phyloP scores from a whole-genome alignment of 306 rosid species.

The Ceratonia siliqua region DNA sequence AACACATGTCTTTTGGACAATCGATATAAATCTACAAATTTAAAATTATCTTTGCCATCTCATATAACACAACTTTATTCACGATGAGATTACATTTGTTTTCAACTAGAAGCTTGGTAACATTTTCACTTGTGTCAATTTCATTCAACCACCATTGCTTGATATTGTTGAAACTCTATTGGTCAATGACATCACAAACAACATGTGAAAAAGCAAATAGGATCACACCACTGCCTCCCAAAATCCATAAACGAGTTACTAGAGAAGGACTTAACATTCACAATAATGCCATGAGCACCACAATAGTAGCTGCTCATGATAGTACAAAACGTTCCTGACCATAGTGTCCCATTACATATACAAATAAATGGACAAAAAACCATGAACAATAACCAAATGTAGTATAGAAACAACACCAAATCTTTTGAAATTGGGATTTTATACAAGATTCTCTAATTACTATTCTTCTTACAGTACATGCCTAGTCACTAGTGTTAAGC shows the following conservation, averaged over 20 bases:
- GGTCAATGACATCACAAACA: constrained; percentile 83
- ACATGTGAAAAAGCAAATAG: constrained; percentile 42
- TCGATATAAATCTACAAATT: background rate
- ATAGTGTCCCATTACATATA: constrained; percentile 92
- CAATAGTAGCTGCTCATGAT: constrained; percentile 99
- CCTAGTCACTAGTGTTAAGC: background rate
- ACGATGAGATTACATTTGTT: constrained; percentile 68
- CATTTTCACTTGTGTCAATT: constrained; percentile 81
- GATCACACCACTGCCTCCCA: constrained; percentile 27
- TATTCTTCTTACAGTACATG: background rate
- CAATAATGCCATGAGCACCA: constrained; percentile 99
- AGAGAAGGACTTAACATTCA: constrained; percentile 39
- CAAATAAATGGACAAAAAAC: constrained; percentile 29
- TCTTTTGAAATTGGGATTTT: background rate
- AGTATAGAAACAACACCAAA: constrained; percentile 17
- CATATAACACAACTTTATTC: constrained; percentile 72
- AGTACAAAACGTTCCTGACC: constrained; percentile 99
- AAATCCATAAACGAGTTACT: background rate
- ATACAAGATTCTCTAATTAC: background rate
- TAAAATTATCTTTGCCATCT: constrained; percentile 61
- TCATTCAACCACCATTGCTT: constrained; percentile 87
- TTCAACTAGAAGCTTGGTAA: constrained; percentile 79
- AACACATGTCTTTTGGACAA: background rate
- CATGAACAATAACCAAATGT: constrained; percentile 26
- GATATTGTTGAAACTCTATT: constrained; percentile 79